A percentile compares a stretch with the other conserved stretches of the same genome.
Evolutionary conservation across 1,139 yeast genomes (phyloP).

Genomic region (Yamadazyma aaseri): DNA sequence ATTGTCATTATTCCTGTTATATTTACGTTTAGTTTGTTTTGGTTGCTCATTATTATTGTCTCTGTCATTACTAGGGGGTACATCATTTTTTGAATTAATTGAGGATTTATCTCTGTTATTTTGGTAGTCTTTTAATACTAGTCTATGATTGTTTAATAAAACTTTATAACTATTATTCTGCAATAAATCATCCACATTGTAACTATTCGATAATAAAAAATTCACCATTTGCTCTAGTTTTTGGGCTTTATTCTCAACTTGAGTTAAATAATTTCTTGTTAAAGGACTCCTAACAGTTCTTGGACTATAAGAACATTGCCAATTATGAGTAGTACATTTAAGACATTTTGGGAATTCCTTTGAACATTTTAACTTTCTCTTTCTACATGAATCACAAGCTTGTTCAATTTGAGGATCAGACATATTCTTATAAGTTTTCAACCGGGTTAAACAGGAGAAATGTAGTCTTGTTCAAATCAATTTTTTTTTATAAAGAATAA

Average conservation of each 20-base stretch:
- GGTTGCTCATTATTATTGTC: not conserved
- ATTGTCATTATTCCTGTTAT: not conserved
- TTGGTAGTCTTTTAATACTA: conserved; percentile 8
- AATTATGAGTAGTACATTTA: conserved; percentile 68
- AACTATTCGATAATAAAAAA: conserved; percentile 30
- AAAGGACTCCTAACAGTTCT: conserved; percentile 75
- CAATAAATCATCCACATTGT: conserved; percentile 27
- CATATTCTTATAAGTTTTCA: conserved; percentile 1
- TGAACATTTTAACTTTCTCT: conserved; percentile 56
- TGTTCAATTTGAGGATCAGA: conserved; percentile 34
- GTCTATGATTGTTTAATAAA: conserved; percentile 21
- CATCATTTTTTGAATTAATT: too few relatives aligned
- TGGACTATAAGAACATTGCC: conserved; percentile 80
- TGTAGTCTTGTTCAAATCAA: too few relatives aligned
- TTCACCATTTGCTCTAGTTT: conserved; percentile 54
- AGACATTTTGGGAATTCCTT: conserved; percentile 73
- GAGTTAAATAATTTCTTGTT: conserved; percentile 77
- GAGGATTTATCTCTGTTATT: not conserved
- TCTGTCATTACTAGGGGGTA: not conserved
- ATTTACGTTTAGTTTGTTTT: not conserved
- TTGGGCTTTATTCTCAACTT: conserved; percentile 64
- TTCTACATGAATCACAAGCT: conserved; percentile 61
- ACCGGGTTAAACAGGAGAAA: not conserved
- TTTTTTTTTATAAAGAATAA: not conserved
- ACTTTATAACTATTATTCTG: conserved; percentile 21